phyloP scores from a whole-genome alignment of 2,329 filamentous ascomycete genomes.

The Zopfia rhizophila region DNA sequence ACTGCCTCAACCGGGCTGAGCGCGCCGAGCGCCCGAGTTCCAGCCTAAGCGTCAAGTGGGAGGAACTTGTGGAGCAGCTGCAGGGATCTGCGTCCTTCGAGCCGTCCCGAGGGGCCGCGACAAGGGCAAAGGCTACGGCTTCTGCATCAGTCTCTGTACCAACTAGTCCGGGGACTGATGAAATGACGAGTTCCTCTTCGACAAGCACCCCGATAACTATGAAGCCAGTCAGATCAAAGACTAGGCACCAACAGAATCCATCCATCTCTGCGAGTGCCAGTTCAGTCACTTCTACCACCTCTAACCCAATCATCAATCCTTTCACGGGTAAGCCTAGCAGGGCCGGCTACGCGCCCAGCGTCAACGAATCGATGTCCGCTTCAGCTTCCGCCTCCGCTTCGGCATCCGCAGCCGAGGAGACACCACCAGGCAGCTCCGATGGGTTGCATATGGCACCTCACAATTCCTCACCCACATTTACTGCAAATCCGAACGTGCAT shows the following conservation, averaged over 20 bases:
- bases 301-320: slow-evolving; percentile 33
- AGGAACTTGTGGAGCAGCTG: slow-evolving; percentile 63
- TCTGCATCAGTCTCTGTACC: slow-evolving; percentile 20
- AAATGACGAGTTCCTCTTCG: slow-evolving; percentile 36
- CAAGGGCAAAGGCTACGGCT: slow-evolving; percentile 35
- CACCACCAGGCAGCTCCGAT: slow-evolving; percentile 49
- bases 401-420: slow-evolving; percentile 47
- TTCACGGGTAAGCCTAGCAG: slow-evolving; percentile 32
- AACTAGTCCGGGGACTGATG: slow-evolving; percentile 36
- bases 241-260: slow-evolving; percentile 42
- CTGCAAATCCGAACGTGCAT: slow-evolving; percentile 35
- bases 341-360: slow-evolving; percentile 33
- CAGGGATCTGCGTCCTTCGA: slow-evolving; percentile 46
- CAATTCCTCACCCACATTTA: slow-evolving; percentile 38
- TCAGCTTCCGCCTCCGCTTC: slow-evolving; percentile 43
- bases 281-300: slow-evolving; percentile 40
- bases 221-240: slow-evolving; percentile 36
- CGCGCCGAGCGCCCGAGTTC: slow-evolving; percentile 63
- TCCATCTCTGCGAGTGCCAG: slow-evolving; percentile 47
- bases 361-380: slow-evolving; percentile 36
- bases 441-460: slow-evolving; percentile 46
- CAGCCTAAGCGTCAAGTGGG: slow-evolving; percentile 61
- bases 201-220: slow-evolving; percentile 48
- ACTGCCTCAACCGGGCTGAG: slow-evolving; percentile 63
- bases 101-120: slow-evolving; percentile 42